phyloP scores from a whole-genome alignment of 495 filamentous ascomycete species.

The Cladorrhinum samala region DNA sequence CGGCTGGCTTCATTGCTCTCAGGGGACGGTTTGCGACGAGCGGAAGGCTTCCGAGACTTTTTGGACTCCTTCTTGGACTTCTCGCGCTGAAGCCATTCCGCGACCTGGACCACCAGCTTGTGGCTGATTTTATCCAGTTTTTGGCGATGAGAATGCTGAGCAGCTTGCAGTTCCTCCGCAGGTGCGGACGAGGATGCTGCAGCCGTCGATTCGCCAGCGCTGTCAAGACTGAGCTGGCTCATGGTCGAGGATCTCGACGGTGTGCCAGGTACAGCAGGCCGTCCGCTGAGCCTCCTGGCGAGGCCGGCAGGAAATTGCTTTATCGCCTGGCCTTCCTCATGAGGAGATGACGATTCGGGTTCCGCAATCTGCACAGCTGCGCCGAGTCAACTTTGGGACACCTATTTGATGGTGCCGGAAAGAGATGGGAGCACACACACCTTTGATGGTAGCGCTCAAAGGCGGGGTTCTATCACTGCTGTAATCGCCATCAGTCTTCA shows the following conservation, averaged over 20 bases:
- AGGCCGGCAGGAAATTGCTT: constrained; percentile 40
- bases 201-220: constrained; percentile 14
- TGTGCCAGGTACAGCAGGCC: constrained; percentile 24
- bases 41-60: constrained; percentile 35
- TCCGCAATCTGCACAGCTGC: constrained; percentile 46
- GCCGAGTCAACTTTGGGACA: constrained; percentile 14
- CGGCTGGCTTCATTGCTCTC: constrained; percentile 12
- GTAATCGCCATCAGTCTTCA: constrained; percentile 38
- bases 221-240: constrained; percentile 30
- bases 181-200: constrained; percentile 20
- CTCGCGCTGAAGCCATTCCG: constrained; percentile 74
- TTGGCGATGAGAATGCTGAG: constrained; percentile 25
- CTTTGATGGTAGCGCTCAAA: constrained; percentile 35
- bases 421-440: constrained; percentile 24
- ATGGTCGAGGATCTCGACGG: constrained; percentile 35
- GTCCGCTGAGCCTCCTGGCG: constrained; percentile 37
- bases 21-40: constrained; percentile 26
- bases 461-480: constrained; percentile 26
- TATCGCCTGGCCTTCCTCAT: constrained; percentile 36
- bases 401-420: too few species aligned
- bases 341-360: constrained; percentile 28
- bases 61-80: constrained; percentile 55
- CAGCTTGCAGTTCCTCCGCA: constrained; percentile 26
- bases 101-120: constrained; percentile 62
- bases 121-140: constrained; percentile 37